A percentile compares a stretch with the other conserved stretches of the same genome.
These are phyloP conservation scores for Cladosporium sp. DNA, from an alignment of 2,329 filamentous ascomycete species.

Conservation along the genomic window DNA sequence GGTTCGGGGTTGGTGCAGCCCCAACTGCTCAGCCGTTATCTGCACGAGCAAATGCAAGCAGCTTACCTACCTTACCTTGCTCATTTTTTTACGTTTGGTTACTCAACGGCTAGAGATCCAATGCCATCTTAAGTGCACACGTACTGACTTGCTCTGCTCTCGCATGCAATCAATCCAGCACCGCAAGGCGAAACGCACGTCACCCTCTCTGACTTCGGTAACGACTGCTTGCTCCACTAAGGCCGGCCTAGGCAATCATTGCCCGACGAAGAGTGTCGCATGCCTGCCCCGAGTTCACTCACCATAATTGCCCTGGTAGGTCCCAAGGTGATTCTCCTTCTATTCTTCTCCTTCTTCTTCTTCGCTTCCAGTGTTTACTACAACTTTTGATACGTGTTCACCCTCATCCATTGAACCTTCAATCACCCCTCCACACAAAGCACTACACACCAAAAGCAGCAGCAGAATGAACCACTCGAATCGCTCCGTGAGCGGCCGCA, in stretches of 20 bases:
- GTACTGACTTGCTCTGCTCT: neutral
- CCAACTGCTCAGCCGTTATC: neutral
- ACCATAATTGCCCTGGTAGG: neutral
- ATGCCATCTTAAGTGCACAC: neutral
- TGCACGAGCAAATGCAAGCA: neutral
- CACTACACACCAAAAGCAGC: neutral
- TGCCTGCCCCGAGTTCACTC: neutral
- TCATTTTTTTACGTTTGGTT: no score
- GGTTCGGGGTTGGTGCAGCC: neutral
- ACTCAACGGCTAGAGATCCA: neutral
- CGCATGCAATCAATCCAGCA: neutral
- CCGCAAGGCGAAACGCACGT: neutral
- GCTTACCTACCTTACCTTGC: neutral
- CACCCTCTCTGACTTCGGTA: neutral
- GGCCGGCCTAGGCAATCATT: neutral
- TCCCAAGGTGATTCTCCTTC: neutral
- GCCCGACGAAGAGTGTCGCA: conserved; percentile 1
- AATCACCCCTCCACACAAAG: neutral
- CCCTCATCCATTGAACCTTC: neutral
- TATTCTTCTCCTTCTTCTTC: neutral
- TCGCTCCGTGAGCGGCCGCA: conserved; percentile 10
- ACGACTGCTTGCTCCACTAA: conserved; percentile 3
- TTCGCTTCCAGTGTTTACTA: neutral
- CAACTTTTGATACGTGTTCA: neutral
- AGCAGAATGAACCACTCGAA: neutral